Base-by-base conservation (phyloP, 345 rosid species). In the Streptanthus diversifolius region DNA sequence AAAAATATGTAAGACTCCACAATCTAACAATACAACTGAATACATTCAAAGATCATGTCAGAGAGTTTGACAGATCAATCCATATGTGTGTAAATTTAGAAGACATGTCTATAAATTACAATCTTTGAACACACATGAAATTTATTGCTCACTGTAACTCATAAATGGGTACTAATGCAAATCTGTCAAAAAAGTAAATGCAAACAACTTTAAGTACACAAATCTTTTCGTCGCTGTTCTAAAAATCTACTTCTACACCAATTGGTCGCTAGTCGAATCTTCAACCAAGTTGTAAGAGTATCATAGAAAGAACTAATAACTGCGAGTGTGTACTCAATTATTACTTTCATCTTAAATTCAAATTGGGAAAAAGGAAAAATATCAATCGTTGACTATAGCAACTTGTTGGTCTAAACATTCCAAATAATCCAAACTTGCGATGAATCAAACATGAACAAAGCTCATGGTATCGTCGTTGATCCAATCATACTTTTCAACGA, bases 391-490 rank as follows among this genome's bases (percentile, higher is more conserved):
- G 49, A 39, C 17, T 41, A 30, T 33, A 24, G n/a, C 59, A 64
- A 65, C 40, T 54, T 54, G 71, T 54, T 35, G 47, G 45, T 41
- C 56, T 24, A 66, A 57, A 66, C 32, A 43, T 65, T 47, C 64
- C 59, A 73, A 73, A 45, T 15, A 73, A 56, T 56, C n/a, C 25
- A 66, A 36, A 63, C 7, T 57, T 57, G 65, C 37, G 43, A 30
- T 59, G 47, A 52, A 59, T 66, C 67, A 66, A 52, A 59, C 66
- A 66, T 73, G 79, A 70, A 76, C 19, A 40, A 64, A 76, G 61
- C 71, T 76, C 80, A 76, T 62, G 6, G 69, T 29, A 33, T 77
- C 80, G 22, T 77, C 76, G 11, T 71, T 77, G 76, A 77, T 77
- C 80, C 80, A 77, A 65, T 71, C 76, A 49, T 70, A 77, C 47